These are phyloP conservation scores for Pichia sporocuriosa DNA, from an alignment of 805 yeast species.

Conservation along the genomic window DNA sequence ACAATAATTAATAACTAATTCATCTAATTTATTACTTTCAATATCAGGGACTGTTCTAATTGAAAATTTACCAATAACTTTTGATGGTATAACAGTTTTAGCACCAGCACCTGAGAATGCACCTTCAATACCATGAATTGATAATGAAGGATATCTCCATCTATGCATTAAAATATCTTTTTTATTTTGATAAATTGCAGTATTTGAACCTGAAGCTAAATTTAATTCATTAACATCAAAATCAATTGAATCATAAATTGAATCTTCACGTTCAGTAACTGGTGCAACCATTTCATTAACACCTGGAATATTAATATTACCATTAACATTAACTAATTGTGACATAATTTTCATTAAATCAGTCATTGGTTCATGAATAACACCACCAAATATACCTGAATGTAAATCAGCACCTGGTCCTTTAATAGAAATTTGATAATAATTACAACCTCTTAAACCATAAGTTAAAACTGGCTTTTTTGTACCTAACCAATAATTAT, in stretches of 20 bases:
- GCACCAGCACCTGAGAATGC: slow-evolving; percentile 95
- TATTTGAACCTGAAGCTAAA: slow-evolving; percentile 81
- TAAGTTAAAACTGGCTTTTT: slow-evolving; percentile 94
- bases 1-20: slow-evolving; percentile 68
- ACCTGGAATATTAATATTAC: slow-evolving; percentile 84
- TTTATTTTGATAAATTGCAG: slow-evolving; percentile 69
- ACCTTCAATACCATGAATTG: slow-evolving; percentile 96
- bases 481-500: slow-evolving; percentile 98
- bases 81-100: slow-evolving; percentile 95
- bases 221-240: slow-evolving; percentile 79
- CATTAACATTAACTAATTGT: slow-evolving; percentile 70
- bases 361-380: slow-evolving; percentile 94
- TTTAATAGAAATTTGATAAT: slow-evolving; percentile 71
- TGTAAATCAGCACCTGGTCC: slow-evolving; percentile 98
- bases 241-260: slow-evolving; percentile 78
- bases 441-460: slow-evolving; percentile 95
- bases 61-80: slow-evolving; percentile 89
- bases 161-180: slow-evolving; percentile 91
- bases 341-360: slow-evolving; percentile 78
- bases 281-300: slow-evolving; percentile 93
- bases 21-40: slow-evolving; percentile 68
- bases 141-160: slow-evolving; percentile 97
- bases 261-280: slow-evolving; percentile 70
- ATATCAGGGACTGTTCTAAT: slow-evolving; percentile 97
- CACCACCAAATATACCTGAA: slow-evolving; percentile 96